These are phyloP conservation scores for Xylariaceae sp. DNA, from an alignment of 2,329 filamentous ascomycete species.

Conservation along the genomic window DNA sequence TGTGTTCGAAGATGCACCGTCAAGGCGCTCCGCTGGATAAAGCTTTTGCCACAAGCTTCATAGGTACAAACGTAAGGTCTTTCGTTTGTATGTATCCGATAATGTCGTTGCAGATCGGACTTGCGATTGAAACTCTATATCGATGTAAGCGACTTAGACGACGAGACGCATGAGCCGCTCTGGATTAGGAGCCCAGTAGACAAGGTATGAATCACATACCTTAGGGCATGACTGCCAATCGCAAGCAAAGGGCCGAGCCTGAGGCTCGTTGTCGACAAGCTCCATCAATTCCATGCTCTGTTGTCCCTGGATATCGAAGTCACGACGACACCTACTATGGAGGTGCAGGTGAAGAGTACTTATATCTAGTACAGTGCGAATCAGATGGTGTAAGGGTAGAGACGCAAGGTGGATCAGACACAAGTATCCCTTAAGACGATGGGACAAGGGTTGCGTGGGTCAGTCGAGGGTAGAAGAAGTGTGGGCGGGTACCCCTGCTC, in stretches of 20 bases:
- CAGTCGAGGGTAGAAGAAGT: constrained; percentile 33
- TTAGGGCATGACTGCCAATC: constrained; percentile 66
- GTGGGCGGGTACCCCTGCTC: constrained; percentile 38
- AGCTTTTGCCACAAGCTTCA: constrained; percentile 67
- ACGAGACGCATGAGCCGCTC: not conserved
- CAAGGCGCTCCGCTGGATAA: constrained; percentile 70
- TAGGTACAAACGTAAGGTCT: constrained; percentile 65
- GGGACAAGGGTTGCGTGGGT: constrained; percentile 32
- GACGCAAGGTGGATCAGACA: constrained; percentile 28
- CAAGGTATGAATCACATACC: constrained; percentile 44
- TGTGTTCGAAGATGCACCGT: constrained; percentile 73
- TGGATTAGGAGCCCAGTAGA: not conserved
- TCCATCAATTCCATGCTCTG: constrained; percentile 65
- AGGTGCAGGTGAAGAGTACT: constrained; percentile 34
- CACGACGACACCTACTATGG: constrained; percentile 18
- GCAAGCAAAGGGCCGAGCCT: constrained; percentile 64
- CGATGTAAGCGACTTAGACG: constrained; percentile 17
- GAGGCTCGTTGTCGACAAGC: constrained; percentile 65
- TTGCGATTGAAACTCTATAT: constrained; percentile 72
- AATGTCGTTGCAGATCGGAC: constrained; percentile 70
- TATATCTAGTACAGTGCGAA: constrained; percentile 35
- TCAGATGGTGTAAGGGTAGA: constrained; percentile 20
- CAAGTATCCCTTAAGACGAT: constrained; percentile 25
- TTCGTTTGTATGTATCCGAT: constrained; percentile 73
- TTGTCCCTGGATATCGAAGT: constrained; percentile 21